phyloP scores from a whole-genome alignment of 768 basidiomycete species.

The Collybia mongolica region DNA sequence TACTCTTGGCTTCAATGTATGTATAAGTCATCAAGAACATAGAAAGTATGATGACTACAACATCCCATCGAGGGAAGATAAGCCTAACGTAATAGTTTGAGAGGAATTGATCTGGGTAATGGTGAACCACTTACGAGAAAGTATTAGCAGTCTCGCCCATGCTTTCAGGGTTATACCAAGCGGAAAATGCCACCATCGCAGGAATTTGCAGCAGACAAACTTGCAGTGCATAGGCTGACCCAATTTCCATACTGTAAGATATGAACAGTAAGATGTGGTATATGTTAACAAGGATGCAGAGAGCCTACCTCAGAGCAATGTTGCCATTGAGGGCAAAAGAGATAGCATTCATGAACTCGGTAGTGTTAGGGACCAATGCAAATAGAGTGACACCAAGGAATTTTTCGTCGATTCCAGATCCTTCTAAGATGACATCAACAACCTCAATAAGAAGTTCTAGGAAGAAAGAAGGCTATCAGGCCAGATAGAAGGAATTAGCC shows the following conservation, averaged over 20 bases:
- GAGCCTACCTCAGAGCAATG: slow-evolving; percentile 82
- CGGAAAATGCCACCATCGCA: slow-evolving; percentile 98
- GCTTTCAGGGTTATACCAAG: slow-evolving; percentile 85
- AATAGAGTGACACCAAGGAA: slow-evolving; percentile 96
- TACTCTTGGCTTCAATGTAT: slow-evolving; percentile 98
- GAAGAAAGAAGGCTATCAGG: neutral
- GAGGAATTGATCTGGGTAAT: neutral
- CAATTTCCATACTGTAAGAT: slow-evolving; percentile 89
- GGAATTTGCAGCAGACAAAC: slow-evolving; percentile 98
- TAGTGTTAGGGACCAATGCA: slow-evolving; percentile 96
- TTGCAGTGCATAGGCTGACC: slow-evolving; percentile 97
- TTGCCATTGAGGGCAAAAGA: slow-evolving; percentile 97
- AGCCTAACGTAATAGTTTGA: slow-evolving; percentile 48
- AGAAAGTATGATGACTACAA: slow-evolving; percentile 89
- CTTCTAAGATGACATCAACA: slow-evolving; percentile 89
- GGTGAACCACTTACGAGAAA: slow-evolving; percentile 74
- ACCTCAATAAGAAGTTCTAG: slow-evolving; percentile 92
- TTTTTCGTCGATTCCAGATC: slow-evolving; percentile 94
- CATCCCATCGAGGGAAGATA: slow-evolving; percentile 98
- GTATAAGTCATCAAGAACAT: slow-evolving; percentile 99
- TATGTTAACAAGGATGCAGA: neutral
- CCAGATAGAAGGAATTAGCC: neutral
- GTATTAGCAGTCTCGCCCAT: slow-evolving; percentile 87
- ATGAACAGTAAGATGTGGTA: slow-evolving; percentile 3
- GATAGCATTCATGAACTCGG: slow-evolving; percentile 99